Conservation (phyloP, 192 early-diverging fungal species). For the Bifiguratus adelaidae region DNA sequence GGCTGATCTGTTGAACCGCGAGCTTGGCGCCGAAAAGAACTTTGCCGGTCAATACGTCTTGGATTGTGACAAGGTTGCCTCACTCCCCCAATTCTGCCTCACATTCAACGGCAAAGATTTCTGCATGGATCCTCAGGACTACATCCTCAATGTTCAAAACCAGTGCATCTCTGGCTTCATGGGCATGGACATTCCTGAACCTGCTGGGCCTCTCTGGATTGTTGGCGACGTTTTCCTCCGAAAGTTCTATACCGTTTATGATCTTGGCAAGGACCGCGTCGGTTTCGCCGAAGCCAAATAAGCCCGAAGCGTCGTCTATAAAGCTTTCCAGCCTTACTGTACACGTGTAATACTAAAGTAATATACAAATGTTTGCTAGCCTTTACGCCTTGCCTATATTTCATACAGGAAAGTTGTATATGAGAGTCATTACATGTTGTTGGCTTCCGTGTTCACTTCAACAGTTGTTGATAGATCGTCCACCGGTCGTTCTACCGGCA, state of each 20-base stretch:
- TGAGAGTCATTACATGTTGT: too few species aligned
- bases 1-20: constrained; percentile 81
- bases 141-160: constrained; percentile 50
- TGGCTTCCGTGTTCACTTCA: too few species aligned
- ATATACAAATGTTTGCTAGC: too few species aligned
- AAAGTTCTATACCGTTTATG: constrained; percentile 55
- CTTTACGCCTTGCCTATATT: too few species aligned
- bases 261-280: constrained; percentile 12
- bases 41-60: constrained; percentile 74
- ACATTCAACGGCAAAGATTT: constrained; percentile 44
- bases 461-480: too few species aligned
- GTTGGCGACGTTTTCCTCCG: constrained; percentile 59
- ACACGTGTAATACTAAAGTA: too few species aligned
- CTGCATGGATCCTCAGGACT: constrained; percentile 43
- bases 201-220: constrained; percentile 50
- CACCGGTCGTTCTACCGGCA: too few species aligned
- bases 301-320: too few species aligned
- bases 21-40: constrained; percentile 90
- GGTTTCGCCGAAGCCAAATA: too few species aligned
- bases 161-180: constrained; percentile 79
- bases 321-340: too few species aligned
- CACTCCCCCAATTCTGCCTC: constrained; percentile 69
- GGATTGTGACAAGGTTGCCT: constrained; percentile 72
- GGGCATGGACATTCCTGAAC: constrained; percentile 82
- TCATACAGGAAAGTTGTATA: too few species aligned